Conservation (phyloP, 2,329 filamentous ascomycete species). For the Aspergillus sp. region DNA sequence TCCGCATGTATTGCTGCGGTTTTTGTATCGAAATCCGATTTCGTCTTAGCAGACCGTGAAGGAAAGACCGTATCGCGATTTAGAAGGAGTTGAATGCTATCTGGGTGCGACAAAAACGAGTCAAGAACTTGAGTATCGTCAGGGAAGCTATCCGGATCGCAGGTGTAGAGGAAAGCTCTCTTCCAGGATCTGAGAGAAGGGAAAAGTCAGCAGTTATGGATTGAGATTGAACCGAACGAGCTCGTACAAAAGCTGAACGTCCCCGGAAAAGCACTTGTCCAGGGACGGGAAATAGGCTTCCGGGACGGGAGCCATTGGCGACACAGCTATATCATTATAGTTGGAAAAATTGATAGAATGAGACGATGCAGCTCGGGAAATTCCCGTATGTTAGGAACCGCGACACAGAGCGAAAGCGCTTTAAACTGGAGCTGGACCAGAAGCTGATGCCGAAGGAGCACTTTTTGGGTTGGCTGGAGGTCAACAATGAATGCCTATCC, state of each 20-base stretch:
- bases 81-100: slow-evolving; percentile 67
- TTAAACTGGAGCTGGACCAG: slow-evolving; percentile 24
- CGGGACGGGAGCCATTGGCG: slow-evolving; percentile 66
- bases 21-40: slow-evolving; percentile 74
- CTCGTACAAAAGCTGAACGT: slow-evolving; percentile 72
- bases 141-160: slow-evolving; percentile 40
- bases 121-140: slow-evolving; percentile 59
- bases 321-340: slow-evolving; percentile 44
- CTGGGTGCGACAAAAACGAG: slow-evolving; percentile 69
- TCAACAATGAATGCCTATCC: slow-evolving; percentile 41
- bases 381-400: slow-evolving; percentile 5
- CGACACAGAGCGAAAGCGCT: slow-evolving; percentile 20
- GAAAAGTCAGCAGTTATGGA: slow-evolving; percentile 21
- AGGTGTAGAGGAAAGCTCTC: slow-evolving; percentile 55
- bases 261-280: slow-evolving; percentile 79
- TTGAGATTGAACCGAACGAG: not conserved
- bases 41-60: slow-evolving; percentile 61
- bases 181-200: slow-evolving; percentile 58
- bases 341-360: slow-evolving; percentile 14
- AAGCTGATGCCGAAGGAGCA: slow-evolving; percentile 29
- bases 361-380: slow-evolving; percentile 6
- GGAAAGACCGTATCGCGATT: slow-evolving; percentile 69
- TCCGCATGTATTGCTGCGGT: slow-evolving; percentile 84
- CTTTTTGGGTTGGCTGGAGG: slow-evolving; percentile 26
- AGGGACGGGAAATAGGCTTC: slow-evolving; percentile 81